Percentiles rank a stretch among this genome's conserved stretches.
Evolutionary conservation across 176 grass and related monocot genomes (phyloP).

Genomic region (Panicum miliaceum): DNA sequence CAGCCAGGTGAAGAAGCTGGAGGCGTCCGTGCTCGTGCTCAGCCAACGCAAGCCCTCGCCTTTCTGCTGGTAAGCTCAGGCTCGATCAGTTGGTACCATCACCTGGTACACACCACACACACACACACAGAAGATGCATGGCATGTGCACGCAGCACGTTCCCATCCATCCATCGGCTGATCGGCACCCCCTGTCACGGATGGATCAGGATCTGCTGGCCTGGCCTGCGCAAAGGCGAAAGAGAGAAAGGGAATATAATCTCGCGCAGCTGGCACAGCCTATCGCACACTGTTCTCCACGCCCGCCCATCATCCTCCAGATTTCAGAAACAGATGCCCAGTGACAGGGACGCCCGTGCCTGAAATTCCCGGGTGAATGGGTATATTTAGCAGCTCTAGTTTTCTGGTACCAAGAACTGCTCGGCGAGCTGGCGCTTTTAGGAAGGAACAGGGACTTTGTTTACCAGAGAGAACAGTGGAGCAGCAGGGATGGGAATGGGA

Average conservation of each 20-base stretch:
- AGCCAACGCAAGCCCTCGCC: constrained; percentile 70
- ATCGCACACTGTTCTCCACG: neutral
- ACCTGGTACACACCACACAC: too few relatives aligned
- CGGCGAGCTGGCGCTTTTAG: neutral
- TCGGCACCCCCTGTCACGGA: constrained; percentile 5
- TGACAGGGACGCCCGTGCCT: neutral
- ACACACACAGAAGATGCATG: neutral
- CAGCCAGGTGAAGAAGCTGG: constrained; percentile 89
- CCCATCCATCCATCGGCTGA: neutral
- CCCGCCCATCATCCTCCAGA: neutral
- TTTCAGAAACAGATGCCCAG: neutral
- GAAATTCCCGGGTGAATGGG: neutral
- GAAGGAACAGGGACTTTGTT: neutral
- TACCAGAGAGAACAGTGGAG: neutral
- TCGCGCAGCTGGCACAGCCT: constrained; percentile 32
- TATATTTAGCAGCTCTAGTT: neutral
- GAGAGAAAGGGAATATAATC: constrained; percentile 27
- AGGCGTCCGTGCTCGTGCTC: constrained; percentile 76
- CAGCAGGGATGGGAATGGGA: neutral
- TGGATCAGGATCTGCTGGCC: neutral
- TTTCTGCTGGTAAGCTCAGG: constrained; percentile 66
- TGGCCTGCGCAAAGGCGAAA: neutral
- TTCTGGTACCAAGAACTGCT: constrained; percentile 9
- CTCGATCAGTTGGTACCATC: neutral
- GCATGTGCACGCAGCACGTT: constrained; percentile 24